These are phyloP conservation scores for Entamoeba moshkovskii DNA, from an alignment of 208 protist genomes.

Conservation along the genomic window DNA sequence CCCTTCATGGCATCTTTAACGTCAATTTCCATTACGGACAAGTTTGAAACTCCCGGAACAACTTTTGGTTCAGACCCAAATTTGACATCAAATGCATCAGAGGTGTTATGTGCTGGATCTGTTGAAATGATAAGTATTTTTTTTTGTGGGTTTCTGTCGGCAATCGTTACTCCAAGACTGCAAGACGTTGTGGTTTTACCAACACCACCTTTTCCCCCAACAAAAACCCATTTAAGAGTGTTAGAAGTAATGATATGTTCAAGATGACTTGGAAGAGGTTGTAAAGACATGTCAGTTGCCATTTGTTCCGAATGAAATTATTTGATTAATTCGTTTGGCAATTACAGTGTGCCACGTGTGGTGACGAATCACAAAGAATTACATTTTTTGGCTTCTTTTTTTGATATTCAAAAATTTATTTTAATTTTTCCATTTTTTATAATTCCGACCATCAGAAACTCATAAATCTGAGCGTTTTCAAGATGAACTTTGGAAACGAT, in stretches of 20 bases:
- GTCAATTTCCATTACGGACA: constrained; percentile 82
- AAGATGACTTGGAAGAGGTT: not conserved
- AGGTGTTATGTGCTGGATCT: constrained; percentile 92
- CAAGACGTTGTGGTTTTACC: constrained; percentile 83
- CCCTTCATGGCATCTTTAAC: constrained; percentile 9
- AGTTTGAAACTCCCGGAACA: constrained; percentile 67
- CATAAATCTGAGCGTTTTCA: too few species aligned
- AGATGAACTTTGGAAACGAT: too few species aligned
- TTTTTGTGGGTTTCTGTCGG: constrained; percentile 25
- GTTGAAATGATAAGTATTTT: constrained; percentile 86
- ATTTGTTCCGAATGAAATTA: too few species aligned
- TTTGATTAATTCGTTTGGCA: too few species aligned
- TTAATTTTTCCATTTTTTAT: too few species aligned
- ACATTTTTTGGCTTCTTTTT: too few species aligned
- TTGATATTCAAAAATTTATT: too few species aligned
- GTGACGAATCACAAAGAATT: too few species aligned
- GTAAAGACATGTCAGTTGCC: too few species aligned
- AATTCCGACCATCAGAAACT: too few species aligned
- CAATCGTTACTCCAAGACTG: constrained; percentile 66
- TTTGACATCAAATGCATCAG: constrained; percentile 84
- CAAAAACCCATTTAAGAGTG: constrained; percentile 57
- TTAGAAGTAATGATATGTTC: not conserved
- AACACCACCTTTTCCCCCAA: constrained; percentile 86
- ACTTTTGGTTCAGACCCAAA: constrained; percentile 60
- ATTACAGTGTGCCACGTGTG: too few species aligned